Evolutionary conservation across 192 early-diverging fungal species (phyloP).

Genomic region (Lobosporangium transversale): DNA sequence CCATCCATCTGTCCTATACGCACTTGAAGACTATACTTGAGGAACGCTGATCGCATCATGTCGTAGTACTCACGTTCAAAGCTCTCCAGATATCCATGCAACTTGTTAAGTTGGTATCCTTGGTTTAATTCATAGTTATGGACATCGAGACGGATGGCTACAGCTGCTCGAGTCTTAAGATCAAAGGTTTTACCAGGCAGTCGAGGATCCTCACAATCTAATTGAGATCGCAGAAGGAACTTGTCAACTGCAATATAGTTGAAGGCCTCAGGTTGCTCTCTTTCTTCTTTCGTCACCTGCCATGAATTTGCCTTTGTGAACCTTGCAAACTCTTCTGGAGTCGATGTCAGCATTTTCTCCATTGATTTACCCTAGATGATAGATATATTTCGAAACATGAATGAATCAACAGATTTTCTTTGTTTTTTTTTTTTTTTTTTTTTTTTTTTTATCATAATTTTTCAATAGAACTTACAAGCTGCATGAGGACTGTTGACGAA

Average conservation of each 20-base stretch:
- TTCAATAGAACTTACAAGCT: slow-evolving; percentile 60
- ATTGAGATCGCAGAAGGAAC: slow-evolving; percentile 87
- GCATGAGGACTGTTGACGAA: slow-evolving; percentile 76
- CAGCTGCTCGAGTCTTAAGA: slow-evolving; percentile 88
- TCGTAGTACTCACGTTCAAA: slow-evolving; percentile 96
- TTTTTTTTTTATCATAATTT: too few relatives aligned
- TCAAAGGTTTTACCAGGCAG: slow-evolving; percentile 89
- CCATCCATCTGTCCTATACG: slow-evolving; percentile 97
- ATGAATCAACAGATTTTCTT: too few relatives aligned
- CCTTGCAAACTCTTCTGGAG: slow-evolving; percentile 71
- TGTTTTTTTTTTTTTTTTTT: too few relatives aligned
- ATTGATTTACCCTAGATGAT: slow-evolving; percentile 90
- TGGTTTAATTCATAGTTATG: slow-evolving; percentile 73
- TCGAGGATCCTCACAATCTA: slow-evolving; percentile 83
- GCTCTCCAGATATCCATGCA: slow-evolving; percentile 74
- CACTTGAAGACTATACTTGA: slow-evolving; percentile 93
- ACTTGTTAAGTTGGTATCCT: slow-evolving; percentile 75
- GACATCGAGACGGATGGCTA: slow-evolving; percentile 84
- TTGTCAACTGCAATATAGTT: slow-evolving; percentile 72
- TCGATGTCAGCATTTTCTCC: slow-evolving; percentile 84
- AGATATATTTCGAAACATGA: too few relatives aligned
- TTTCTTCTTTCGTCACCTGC: slow-evolving; percentile 47
- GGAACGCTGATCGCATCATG: slow-evolving; percentile 89
- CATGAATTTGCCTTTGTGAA: slow-evolving; percentile 70
- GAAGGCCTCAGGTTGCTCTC: slow-evolving; percentile 69